Evolutionary conservation across 2,329 filamentous ascomycete genomes (phyloP).

Genomic region (Fusarium redolens): DNA sequence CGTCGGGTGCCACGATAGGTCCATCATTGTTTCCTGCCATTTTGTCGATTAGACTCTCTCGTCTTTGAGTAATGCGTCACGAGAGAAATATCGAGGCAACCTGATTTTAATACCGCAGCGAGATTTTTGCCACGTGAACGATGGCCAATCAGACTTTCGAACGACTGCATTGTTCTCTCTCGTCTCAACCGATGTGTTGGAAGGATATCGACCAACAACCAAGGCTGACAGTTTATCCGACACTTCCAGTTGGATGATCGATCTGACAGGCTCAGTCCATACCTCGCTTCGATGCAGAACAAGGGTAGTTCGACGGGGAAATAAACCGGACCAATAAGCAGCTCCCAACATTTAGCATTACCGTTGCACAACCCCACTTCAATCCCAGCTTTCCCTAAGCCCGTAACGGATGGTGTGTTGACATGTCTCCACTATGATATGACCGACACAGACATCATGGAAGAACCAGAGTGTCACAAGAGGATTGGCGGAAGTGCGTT

Average conservation of each 20-base stretch:
- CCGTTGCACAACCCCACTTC: not conserved
- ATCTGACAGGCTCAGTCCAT: not conserved
- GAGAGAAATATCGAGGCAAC: not conserved
- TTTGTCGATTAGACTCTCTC: not conserved
- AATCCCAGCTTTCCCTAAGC: not conserved
- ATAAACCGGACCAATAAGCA: not conserved
- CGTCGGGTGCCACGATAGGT: not conserved
- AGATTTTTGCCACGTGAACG: not conserved
- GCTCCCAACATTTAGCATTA: too few relatives aligned
- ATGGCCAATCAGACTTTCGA: not conserved
- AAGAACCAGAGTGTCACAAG: too few relatives aligned
- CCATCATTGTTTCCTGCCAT: not conserved
- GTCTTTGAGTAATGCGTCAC: not conserved
- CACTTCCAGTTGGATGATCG: not conserved
- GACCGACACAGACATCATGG: too few relatives aligned
- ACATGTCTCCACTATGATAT: not conserved
- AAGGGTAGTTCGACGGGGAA: not conserved
- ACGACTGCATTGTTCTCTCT: not conserved
- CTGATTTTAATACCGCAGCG: not conserved
- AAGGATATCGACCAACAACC: not conserved
- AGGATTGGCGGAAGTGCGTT: too few relatives aligned
- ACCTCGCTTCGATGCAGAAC: not conserved
- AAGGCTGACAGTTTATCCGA: not conserved
- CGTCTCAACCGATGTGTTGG: not conserved
- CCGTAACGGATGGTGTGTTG: not conserved